Conservation (phyloP, 257 asterid genomes). For the Lycium ferocissimum region DNA sequence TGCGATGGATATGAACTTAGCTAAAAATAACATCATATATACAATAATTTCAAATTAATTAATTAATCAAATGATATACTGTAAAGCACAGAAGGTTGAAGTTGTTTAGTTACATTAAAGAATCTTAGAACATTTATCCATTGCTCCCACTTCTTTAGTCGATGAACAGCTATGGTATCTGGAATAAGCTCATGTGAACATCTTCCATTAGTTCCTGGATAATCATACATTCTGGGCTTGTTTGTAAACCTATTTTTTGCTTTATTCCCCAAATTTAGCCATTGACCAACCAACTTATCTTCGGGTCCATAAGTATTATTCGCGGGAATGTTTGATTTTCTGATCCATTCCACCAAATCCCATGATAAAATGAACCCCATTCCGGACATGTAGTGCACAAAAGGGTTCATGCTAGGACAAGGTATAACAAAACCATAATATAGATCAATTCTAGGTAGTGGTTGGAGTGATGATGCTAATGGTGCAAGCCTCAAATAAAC, state of each 20-base stretch:
- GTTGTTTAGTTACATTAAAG: conserved; percentile 67
- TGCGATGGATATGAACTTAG: not conserved
- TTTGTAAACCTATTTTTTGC: conserved; percentile 68
- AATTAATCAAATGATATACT: conserved; percentile 36
- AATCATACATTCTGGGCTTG: conserved; percentile 81
- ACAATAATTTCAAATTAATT: not conserved
- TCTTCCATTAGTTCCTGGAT: conserved; percentile 79
- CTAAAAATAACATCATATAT: not conserved
- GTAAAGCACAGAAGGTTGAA: conserved; percentile 50
- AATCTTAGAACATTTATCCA: conserved; percentile 64
- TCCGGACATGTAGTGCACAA: conserved; percentile 78
- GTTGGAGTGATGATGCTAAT: conserved; percentile 53
- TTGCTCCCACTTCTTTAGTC: conserved; percentile 78
- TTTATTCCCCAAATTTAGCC: conserved; percentile 67
- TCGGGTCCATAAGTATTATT: conserved; percentile 68
- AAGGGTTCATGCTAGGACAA: conserved; percentile 76
- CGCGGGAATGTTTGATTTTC: conserved; percentile 46
- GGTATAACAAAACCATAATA: conserved; percentile 85
- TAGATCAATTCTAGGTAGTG: conserved; percentile 60
- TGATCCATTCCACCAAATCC: conserved; percentile 83
- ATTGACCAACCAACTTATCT: conserved; percentile 74
- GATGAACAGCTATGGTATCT: conserved; percentile 71
- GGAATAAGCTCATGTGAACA: conserved; percentile 79
- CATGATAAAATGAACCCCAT: conserved; percentile 83
- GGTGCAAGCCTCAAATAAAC: conserved; percentile 64